Base-by-base conservation (phyloP, 495 filamentous ascomycete genomes). In the Tuber umbilicatum region DNA sequence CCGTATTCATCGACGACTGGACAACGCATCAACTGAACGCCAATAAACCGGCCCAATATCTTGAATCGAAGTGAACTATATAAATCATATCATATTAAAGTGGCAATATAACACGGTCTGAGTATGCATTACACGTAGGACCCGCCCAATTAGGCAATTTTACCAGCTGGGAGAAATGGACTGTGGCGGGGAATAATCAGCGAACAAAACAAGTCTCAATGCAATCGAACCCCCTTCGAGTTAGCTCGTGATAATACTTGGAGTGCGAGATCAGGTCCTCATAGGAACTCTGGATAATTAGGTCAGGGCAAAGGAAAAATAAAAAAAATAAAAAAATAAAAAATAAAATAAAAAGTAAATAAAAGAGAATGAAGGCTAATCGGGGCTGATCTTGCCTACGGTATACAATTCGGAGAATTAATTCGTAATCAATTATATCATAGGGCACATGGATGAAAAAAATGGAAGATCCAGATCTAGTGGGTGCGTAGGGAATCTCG, bases 91-190 rank as follows among this genome's bases (percentile, higher is more conserved):
- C 55, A 64, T 64, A 64, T 64, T 64, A 64, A 35, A 64, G 55
- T 64, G 27, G 55, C 55, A 31, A 64, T 64, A 64, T 64, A 64
- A 64, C 55, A 64, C 3, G 31, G 55, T 35, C 55, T 64, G 35
- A 64, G 55, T 35, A 64, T 64, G 55, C 55, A 64, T 64, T 64
- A 64, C 55, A 64, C 55, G 55, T 64, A 64, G 55, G 55, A 64
- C 55, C 27, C 55, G 14, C 55, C 55, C 55, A 64, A 64, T 35
- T 64, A 64, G 55, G 55, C 55, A 64, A 35, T 64, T 64, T 64
- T 64, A 64, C 27, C 27, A 64, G 55, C 4, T 17, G 27, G 27
- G 55, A 35, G 55, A 64, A 35, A 31, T 60, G 55, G 14, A 35
- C 35, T 64, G 27, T 64, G 55, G 55, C 35, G 55, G 55, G 55